Evolutionary conservation across 352 stramenopile genomes (phyloP).

Genomic region (Pythium volutum): DNA sequence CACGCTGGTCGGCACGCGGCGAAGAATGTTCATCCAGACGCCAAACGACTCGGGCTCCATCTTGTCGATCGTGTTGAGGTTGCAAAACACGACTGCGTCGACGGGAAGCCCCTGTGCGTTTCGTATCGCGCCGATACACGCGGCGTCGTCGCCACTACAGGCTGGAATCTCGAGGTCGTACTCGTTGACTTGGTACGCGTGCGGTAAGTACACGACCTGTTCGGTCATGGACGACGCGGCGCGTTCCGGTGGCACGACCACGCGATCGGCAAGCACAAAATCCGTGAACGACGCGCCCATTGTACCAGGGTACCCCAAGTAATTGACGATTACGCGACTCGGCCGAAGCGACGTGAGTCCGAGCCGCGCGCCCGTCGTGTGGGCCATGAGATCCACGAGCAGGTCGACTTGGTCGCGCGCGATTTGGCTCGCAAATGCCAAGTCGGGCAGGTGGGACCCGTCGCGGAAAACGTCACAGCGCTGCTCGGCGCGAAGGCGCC

Average conservation of each 20-base stretch:
- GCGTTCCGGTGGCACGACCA: constrained; percentile 56
- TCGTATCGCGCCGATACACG: constrained; percentile 4
- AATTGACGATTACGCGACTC: constrained; percentile 78
- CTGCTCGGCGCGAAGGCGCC: constrained; percentile 51
- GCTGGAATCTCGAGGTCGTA: constrained; percentile 47
- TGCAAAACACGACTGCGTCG: constrained; percentile 71
- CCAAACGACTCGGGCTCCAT: constrained; percentile 89
- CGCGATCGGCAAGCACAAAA: constrained; percentile 73
- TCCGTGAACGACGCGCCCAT: constrained; percentile 72
- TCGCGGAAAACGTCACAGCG: constrained; percentile 66
- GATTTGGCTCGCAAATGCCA: constrained; percentile 56
- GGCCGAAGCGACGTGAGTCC: constrained; percentile 60
- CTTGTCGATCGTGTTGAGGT: constrained; percentile 95
- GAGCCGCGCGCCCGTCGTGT: constrained; percentile 81
- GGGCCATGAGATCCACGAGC: constrained; percentile 90
- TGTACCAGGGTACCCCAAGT: constrained; percentile 90
- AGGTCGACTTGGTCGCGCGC: constrained; percentile 68
- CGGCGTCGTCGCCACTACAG: constrained; percentile 19
- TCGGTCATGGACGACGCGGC: constrained; percentile 62
- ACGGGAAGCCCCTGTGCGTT: constrained; percentile 25
- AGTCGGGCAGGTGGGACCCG: constrained; percentile 39
- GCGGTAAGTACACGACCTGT: constrained; percentile 84
- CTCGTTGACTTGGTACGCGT: constrained; percentile 91
- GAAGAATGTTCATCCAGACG: constrained; percentile 88
- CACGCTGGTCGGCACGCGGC: constrained; percentile 74